Conservation (phyloP, 169 alveolate genomes). For the Miamiensis avidus region DNA sequence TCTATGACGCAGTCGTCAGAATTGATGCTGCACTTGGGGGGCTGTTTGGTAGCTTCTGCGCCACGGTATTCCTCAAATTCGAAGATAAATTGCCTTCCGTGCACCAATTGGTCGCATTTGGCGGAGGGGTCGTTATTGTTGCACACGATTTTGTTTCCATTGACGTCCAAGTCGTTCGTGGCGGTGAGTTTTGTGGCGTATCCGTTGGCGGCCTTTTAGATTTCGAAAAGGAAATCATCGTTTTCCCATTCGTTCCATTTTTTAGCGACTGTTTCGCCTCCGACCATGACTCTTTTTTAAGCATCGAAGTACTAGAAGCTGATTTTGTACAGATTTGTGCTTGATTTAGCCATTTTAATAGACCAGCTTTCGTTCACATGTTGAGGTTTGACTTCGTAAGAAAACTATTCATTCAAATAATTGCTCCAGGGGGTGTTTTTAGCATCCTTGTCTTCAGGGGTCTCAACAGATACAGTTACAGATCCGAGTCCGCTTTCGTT, state of each 20-base stretch:
- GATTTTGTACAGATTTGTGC: not conserved
- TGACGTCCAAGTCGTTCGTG: too few relatives aligned
- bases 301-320: not conserved
- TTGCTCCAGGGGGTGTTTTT: not conserved
- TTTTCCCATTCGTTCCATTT: not conserved
- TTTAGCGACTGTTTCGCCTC: not conserved
- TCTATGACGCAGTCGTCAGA: too few relatives aligned
- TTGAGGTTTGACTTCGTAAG: not conserved
- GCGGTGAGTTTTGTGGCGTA: too few relatives aligned
- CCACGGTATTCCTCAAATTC: too few relatives aligned
- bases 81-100: too few relatives aligned
- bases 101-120: too few relatives aligned
- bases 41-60: too few relatives aligned
- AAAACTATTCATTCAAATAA: not conserved
- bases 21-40: too few relatives aligned
- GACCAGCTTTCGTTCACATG: not conserved
- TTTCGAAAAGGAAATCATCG: too few relatives aligned
- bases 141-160: too few relatives aligned
- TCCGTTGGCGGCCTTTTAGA: too few relatives aligned
- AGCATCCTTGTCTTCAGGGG: not conserved
- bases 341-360: not conserved
- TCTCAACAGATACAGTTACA: constrained; percentile 24
- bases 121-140: too few relatives aligned
- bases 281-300: not conserved
- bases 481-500: constrained; percentile 18